phyloP scores from a whole-genome alignment of 2,329 filamentous ascomycete genomes.

The Xylariaceae sp. region DNA sequence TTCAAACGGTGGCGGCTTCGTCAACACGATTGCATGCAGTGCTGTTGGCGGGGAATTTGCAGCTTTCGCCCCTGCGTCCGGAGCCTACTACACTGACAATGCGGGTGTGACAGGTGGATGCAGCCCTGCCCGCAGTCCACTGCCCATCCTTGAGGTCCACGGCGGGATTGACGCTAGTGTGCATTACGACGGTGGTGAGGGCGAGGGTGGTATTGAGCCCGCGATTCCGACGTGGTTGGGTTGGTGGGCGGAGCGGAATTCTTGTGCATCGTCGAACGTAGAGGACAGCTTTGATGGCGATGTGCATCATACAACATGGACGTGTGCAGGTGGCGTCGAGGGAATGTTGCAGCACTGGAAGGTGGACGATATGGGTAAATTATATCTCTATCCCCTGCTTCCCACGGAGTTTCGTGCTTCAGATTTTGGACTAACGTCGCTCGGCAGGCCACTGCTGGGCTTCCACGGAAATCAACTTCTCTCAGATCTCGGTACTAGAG shows the following conservation, averaged over 20 bases:
- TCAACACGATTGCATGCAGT: constrained; percentile 53
- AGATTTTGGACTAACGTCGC: not conserved
- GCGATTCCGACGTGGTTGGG: constrained; percentile 49
- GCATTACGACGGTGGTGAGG: constrained; percentile 49
- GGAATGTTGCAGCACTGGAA: constrained; percentile 52
- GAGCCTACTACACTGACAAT: constrained; percentile 53
- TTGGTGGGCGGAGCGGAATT: constrained; percentile 50
- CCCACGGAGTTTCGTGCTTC: no score
- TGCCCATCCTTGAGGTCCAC: constrained; percentile 54
- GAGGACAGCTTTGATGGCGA: constrained; percentile 45
- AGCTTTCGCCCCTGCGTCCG: constrained; percentile 52
- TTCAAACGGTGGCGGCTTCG: constrained; percentile 56
- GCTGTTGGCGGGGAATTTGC: constrained; percentile 49
- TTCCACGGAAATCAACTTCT: constrained; percentile 52
- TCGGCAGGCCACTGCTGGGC: constrained; percentile 52
- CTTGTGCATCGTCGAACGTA: constrained; percentile 43
- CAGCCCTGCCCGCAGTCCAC: constrained; percentile 43
- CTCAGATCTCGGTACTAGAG: constrained; percentile 48
- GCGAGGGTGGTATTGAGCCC: constrained; percentile 49
- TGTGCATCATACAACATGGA: constrained; percentile 52
- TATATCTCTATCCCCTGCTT: not conserved
- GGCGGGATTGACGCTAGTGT: constrained; percentile 51
- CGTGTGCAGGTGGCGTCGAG: constrained; percentile 42
- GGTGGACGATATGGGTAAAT: constrained; percentile 49
- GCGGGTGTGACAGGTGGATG: constrained; percentile 43